phyloP scores from a whole-genome alignment of 2,329 filamentous ascomycete genomes.

The Botrytis pseudocinerea region DNA sequence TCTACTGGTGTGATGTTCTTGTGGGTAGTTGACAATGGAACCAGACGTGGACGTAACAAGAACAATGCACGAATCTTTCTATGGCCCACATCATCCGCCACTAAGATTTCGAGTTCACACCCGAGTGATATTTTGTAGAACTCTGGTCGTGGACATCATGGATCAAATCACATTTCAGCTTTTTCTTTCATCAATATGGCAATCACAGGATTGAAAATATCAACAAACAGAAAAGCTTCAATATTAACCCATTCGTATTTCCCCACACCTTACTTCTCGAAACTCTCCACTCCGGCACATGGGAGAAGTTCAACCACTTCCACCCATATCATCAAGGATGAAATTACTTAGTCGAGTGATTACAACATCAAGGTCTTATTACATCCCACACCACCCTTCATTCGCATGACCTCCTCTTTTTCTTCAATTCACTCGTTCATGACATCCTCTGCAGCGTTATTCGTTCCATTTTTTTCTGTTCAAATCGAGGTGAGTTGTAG shows the following conservation, averaged over 20 bases:
- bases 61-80: constrained; percentile 51
- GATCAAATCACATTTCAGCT: neutral
- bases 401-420: constrained; percentile 4
- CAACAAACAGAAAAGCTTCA: neutral
- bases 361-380: neutral
- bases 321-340: neutral
- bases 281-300: neutral
- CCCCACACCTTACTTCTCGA: neutral
- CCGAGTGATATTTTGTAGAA: neutral
- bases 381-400: neutral
- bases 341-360: constrained; percentile 6
- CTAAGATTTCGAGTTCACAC: neutral
- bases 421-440: constrained; percentile 6
- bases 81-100: neutral
- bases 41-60: constrained; percentile 81
- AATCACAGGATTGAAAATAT: neutral
- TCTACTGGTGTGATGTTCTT: constrained; percentile 57
- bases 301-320: neutral
- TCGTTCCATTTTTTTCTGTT: neutral
- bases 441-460: neutral
- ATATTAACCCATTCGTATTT: neutral
- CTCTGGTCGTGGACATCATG: neutral
- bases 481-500: neutral
- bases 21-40: constrained; percentile 81
- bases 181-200: neutral